Percentiles rank a stretch among this genome's conserved stretches.
phyloP scores from a whole-genome alignment of 1,284 basidiomycete genomes.

The Ustilago nuda region DNA sequence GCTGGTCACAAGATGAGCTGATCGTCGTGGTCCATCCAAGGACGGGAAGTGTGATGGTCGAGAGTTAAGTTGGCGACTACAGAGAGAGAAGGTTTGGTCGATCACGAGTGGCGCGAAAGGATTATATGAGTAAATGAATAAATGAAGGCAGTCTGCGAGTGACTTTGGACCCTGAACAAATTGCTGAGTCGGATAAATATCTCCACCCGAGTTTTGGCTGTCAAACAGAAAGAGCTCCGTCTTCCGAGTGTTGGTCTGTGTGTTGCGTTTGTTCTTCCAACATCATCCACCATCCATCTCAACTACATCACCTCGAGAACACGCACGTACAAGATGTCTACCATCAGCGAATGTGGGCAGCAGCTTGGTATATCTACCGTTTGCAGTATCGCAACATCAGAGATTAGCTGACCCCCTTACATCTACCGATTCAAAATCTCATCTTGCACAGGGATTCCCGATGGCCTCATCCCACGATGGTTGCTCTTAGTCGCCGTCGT shows the following conservation, averaged over 20 bases:
- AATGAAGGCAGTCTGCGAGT: not conserved
- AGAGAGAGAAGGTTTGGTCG: conserved; percentile 2
- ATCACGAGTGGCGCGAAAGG: not conserved
- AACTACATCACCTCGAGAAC: not conserved
- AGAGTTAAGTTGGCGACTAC: not conserved
- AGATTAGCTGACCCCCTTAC: not conserved
- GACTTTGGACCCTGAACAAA: conserved; percentile 24
- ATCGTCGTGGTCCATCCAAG: not conserved
- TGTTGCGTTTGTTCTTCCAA: conserved; percentile 2
- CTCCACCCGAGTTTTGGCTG: conserved; percentile 4
- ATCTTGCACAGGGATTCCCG: conserved; percentile 43
- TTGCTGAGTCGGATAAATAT: conserved; percentile 5
- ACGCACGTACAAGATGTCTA: conserved; percentile 13
- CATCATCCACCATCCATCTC: not conserved
- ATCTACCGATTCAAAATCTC: not conserved
- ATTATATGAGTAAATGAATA: not conserved
- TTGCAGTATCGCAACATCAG: not conserved
- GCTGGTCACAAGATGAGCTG: not conserved
- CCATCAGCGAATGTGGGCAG: conserved; percentile 29
- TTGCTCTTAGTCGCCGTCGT: conserved; percentile 56
- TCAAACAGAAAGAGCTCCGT: conserved; percentile 22
- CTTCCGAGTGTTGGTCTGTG: conserved; percentile 25
- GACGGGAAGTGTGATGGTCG: conserved; percentile 7
- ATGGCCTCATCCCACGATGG: conserved; percentile 62
- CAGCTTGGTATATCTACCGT: not conserved